These are phyloP conservation scores for Epichloe gansuensis DNA, from an alignment of 2,329 filamentous ascomycete species.

Conservation along the genomic window DNA sequence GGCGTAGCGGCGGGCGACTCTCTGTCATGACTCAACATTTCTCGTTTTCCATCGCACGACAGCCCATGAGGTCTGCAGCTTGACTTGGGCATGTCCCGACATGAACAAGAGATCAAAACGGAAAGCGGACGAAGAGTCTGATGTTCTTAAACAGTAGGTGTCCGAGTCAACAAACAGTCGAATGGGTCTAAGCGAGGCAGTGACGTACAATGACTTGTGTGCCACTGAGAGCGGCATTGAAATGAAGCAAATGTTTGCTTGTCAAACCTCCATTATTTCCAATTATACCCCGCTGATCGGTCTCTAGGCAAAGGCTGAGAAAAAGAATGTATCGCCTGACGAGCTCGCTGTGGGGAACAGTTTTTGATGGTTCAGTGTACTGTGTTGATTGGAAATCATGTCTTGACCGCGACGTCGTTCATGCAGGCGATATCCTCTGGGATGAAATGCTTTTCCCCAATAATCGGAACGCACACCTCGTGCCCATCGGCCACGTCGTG, in stretches of 20 bases:
- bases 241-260: not conserved
- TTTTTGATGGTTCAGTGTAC: not conserved
- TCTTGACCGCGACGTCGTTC: not conserved
- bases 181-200: not conserved
- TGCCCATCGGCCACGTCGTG: not conserved
- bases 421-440: not conserved
- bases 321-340: not conserved
- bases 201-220: not conserved
- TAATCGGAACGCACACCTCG: not conserved
- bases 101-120: not conserved
- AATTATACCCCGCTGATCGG: not conserved
- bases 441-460: not conserved
- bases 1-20: not conserved
- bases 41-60: not conserved
- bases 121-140: not conserved
- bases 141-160: not conserved
- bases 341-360: not conserved
- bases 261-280: not conserved
- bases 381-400: no score
- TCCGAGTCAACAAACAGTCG: not conserved
- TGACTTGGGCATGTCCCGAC: not conserved
- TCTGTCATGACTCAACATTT: not conserved
- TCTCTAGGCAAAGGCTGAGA: not conserved
- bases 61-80: not conserved
- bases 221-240: not conserved